phyloP scores from a whole-genome alignment of 129 eudicot species.

The Centaurea solstitialis region DNA sequence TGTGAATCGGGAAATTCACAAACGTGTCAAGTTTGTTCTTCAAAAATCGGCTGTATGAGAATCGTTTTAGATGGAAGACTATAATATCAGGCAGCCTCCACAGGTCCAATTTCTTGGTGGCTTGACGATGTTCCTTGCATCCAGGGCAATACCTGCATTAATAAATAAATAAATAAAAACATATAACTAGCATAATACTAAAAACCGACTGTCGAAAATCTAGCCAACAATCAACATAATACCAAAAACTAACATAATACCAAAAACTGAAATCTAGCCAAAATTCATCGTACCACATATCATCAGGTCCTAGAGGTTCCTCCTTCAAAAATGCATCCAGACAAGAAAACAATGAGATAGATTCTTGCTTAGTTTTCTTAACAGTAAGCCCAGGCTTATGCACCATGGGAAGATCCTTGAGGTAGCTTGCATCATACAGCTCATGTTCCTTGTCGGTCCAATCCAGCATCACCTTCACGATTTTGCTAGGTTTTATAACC shows the following conservation, averaged over 20 bases:
- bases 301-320: slow-evolving; percentile 99
- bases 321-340: slow-evolving; percentile 94
- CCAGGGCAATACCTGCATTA: slow-evolving; percentile 91
- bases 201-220: background rate
- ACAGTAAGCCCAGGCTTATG: slow-evolving; percentile 62
- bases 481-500: slow-evolving; percentile 46
- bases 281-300: slow-evolving; percentile 75
- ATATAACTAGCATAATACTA: background rate
- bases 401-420: slow-evolving; percentile 88
- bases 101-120: slow-evolving; percentile 87
- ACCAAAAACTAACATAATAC: background rate
- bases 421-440: slow-evolving; percentile 68
- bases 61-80: slow-evolving; percentile 88
- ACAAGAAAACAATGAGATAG: slow-evolving; percentile 91
- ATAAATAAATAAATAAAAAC: background rate
- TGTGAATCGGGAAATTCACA: slow-evolving; percentile 80
- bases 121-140: slow-evolving; percentile 94
- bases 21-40: slow-evolving; percentile 95
- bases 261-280: background rate
- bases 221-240: too few relatives aligned
- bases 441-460: slow-evolving; percentile 82
- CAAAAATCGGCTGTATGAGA: slow-evolving; percentile 88
- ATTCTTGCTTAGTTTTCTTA: slow-evolving; percentile 91
- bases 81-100: slow-evolving; percentile 95
- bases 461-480: slow-evolving; percentile 60